Percentiles rank a stretch among this genome's conserved stretches.
Evolutionary conservation across 257 asterid genomes (phyloP).

Genomic region (Verbascum thapsus): DNA sequence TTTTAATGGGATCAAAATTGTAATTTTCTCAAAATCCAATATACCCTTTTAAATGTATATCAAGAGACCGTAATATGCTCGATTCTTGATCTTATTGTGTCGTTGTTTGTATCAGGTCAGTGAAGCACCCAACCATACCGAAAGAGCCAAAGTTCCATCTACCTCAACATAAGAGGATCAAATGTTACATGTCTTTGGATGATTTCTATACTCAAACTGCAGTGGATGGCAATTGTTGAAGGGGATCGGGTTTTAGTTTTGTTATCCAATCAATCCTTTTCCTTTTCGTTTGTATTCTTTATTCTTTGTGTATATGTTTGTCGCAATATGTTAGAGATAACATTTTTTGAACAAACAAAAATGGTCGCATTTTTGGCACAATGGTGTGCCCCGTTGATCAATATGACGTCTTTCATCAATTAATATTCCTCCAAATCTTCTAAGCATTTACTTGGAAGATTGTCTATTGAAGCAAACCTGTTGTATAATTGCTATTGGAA

Average conservation of each 20-base stretch:
- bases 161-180: constrained; percentile 57
- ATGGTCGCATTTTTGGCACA: constrained; percentile 29
- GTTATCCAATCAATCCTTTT: too few species aligned
- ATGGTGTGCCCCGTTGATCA: constrained; percentile 28
- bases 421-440: too few species aligned
- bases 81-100: too few species aligned
- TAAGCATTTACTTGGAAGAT: too few species aligned
- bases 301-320: constrained; percentile 24
- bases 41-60: too few species aligned
- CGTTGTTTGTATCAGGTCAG: constrained; percentile 27
- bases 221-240: constrained; percentile 4
- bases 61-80: too few species aligned
- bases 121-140: constrained; percentile 59
- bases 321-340: constrained; percentile 6
- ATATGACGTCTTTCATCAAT: neutral
- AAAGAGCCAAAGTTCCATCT: constrained; percentile 58
- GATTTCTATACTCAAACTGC: constrained; percentile 33
- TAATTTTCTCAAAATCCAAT: too few species aligned
- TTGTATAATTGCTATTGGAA: too few species aligned
- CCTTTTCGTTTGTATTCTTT: too few species aligned
- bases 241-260: neutral
- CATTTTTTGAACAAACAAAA: constrained; percentile 9
- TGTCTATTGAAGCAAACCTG: too few species aligned
- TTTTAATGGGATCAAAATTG: too few species aligned
- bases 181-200: constrained; percentile 39